Conservation (phyloP, 371 early-diverging fungal species). For the Circinella umbellata region DNA sequence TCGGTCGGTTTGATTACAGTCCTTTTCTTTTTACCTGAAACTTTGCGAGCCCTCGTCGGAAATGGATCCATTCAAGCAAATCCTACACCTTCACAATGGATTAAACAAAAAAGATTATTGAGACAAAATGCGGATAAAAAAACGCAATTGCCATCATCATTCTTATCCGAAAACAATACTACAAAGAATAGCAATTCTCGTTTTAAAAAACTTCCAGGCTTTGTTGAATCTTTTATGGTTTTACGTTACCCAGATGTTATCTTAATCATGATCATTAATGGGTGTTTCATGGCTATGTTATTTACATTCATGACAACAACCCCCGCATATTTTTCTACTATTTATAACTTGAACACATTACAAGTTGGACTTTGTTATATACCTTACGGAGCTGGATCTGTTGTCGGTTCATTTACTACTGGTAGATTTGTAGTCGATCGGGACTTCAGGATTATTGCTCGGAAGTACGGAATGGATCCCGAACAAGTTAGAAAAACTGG, state of each 20-base stretch:
- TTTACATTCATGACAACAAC: slow-evolving; percentile 27
- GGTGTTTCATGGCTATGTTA: slow-evolving; percentile 21
- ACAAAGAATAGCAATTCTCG: not conserved
- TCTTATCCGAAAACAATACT: not conserved
- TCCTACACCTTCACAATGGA: slow-evolving; percentile 31
- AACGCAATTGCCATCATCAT: too few relatives aligned
- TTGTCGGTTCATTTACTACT: slow-evolving; percentile 31
- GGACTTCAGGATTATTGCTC: slow-evolving; percentile 31
- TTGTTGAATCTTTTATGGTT: slow-evolving; percentile 13
- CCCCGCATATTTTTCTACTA: slow-evolving; percentile 21
- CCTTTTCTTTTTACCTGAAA: slow-evolving; percentile 63
- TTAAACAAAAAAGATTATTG: not conserved
- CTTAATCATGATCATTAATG: slow-evolving; percentile 22
- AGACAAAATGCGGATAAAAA: too few relatives aligned
- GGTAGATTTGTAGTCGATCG: slow-evolving; percentile 34
- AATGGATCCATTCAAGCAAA: slow-evolving; percentile 33
- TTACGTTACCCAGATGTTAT: slow-evolving; percentile 23
- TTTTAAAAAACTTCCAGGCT: slow-evolving; percentile 8
- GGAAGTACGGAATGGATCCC: slow-evolving; percentile 9
- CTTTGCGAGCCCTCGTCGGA: slow-evolving; percentile 51
- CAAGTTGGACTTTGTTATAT: slow-evolving; percentile 43
- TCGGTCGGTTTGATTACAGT: slow-evolving; percentile 44
- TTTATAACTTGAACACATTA: slow-evolving; percentile 29
- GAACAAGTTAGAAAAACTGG: slow-evolving; percentile 16
- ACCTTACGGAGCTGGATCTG: slow-evolving; percentile 28